phyloP scores from a whole-genome alignment of 768 basidiomycete genomes.

The Suillus luteus region DNA sequence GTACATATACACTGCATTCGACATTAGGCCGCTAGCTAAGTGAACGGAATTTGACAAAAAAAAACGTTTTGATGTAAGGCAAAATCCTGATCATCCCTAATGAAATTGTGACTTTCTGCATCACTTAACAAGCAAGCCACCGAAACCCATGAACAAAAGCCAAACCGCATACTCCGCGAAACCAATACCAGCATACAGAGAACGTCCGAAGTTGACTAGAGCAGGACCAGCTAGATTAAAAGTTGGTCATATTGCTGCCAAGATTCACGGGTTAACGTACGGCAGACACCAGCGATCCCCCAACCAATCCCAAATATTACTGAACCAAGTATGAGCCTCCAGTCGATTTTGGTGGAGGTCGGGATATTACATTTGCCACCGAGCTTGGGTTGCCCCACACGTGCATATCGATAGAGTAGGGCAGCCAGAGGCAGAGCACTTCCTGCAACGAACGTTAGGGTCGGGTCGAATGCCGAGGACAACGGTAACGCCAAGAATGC shows the following conservation, averaged over 20 bases:
- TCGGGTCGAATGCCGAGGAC: constrained; percentile 54
- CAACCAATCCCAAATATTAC: constrained; percentile 64
- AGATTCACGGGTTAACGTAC: constrained; percentile 39
- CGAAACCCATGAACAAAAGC: constrained; percentile 37
- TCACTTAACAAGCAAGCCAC: constrained; percentile 20
- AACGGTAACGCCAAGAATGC: constrained; percentile 55
- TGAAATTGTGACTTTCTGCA: not conserved
- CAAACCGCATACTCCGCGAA: constrained; percentile 40
- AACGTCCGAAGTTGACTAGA: constrained; percentile 60
- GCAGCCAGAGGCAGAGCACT: constrained; percentile 52
- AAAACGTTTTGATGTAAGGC: not conserved
- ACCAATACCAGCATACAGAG: constrained; percentile 39
- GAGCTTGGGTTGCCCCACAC: constrained; percentile 38
- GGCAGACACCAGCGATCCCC: constrained; percentile 62
- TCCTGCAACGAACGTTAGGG: constrained; percentile 53
- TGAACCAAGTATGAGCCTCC: constrained; percentile 49
- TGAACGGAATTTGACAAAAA: not conserved
- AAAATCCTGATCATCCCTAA: not conserved
- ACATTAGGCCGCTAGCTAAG: not conserved
- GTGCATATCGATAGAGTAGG: constrained; percentile 45
- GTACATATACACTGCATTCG: not conserved
- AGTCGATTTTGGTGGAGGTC: constrained; percentile 43
- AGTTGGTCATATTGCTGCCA: constrained; percentile 5
- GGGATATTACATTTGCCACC: constrained; percentile 49
- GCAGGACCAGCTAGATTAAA: constrained; percentile 54